A percentile compares a stretch with the other conserved stretches of the same genome.
Evolutionary conservation across 2,329 filamentous ascomycete genomes (phyloP).

Genomic region (Aspergillus niger): DNA sequence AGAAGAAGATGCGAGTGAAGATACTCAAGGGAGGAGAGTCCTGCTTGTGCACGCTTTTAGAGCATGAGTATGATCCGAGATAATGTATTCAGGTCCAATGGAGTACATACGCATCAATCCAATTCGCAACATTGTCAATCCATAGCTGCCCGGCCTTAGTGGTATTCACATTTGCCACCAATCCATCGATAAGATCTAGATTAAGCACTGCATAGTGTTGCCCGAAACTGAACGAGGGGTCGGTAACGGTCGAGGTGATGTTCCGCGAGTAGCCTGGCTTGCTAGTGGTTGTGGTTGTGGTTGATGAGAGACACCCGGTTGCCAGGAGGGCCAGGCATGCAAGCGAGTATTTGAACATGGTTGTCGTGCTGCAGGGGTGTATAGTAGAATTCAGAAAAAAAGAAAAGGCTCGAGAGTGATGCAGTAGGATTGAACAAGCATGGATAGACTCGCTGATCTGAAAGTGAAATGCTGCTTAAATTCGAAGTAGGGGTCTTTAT

Average conservation of each 20-base stretch:
- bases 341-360: background rate
- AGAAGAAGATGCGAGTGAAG: constrained; percentile 11
- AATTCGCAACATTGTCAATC: background rate
- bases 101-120: background rate
- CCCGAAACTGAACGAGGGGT: background rate
- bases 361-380: background rate
- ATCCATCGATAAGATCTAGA: background rate
- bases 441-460: too few species aligned
- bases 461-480: too few species aligned
- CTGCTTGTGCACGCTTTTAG: background rate
- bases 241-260: background rate
- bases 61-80: background rate
- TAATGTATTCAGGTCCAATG: background rate
- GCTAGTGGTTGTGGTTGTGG: background rate
- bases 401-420: too few species aligned
- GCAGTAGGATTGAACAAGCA: too few species aligned
- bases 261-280: background rate
- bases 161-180: background rate
- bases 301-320: background rate
- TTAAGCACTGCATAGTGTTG: constrained; percentile 3
- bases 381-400: too few species aligned
- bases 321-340: background rate
- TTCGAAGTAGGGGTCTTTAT: too few species aligned
- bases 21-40: constrained; percentile 6
- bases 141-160: background rate